These are phyloP conservation scores for Umbellularia californica DNA, from an alignment of 164 flowering plant genomes.

Conservation along the genomic window DNA sequence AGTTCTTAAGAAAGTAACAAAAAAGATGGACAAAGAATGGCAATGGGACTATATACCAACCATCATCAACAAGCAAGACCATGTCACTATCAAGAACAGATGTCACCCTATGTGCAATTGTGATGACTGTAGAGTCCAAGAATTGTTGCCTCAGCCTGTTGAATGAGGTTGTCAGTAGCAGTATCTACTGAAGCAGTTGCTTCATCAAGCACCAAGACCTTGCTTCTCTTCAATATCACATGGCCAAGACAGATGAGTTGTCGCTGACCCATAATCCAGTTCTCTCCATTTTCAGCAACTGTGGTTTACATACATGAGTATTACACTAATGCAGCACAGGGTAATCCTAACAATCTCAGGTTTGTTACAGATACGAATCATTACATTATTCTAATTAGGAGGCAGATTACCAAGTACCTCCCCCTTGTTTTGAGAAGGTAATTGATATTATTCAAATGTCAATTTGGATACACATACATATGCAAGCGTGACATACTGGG, in stretches of 20 bases:
- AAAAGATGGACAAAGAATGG: not conserved
- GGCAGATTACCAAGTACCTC: not conserved
- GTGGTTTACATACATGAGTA: not conserved
- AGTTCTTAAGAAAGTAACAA: not conserved
- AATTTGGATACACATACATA: not conserved
- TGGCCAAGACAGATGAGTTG: conserved; percentile 51
- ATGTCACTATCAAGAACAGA: conserved; percentile 42
- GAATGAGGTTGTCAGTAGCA: conserved; percentile 43
- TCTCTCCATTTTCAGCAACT: conserved; percentile 49
- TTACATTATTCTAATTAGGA: not conserved
- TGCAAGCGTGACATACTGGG: not conserved
- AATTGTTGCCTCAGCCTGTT: conserved; percentile 38
- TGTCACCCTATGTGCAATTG: conserved; percentile 45
- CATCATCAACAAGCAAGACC: conserved; percentile 28
- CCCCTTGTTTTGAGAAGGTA: not conserved
- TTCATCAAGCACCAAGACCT: conserved; percentile 54
- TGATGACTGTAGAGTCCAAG: conserved; percentile 34
- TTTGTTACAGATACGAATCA: not conserved
- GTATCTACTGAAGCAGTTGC: conserved; percentile 63
- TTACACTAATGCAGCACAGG: not conserved
- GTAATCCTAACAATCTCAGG: not conserved
- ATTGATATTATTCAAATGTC: no score
- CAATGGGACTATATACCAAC: conserved; percentile 12
- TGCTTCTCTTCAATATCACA: conserved; percentile 40
- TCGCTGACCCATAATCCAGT: conserved; percentile 64